Conservation (phyloP, 2,329 filamentous ascomycete genomes). For the Diplodia seriata region DNA sequence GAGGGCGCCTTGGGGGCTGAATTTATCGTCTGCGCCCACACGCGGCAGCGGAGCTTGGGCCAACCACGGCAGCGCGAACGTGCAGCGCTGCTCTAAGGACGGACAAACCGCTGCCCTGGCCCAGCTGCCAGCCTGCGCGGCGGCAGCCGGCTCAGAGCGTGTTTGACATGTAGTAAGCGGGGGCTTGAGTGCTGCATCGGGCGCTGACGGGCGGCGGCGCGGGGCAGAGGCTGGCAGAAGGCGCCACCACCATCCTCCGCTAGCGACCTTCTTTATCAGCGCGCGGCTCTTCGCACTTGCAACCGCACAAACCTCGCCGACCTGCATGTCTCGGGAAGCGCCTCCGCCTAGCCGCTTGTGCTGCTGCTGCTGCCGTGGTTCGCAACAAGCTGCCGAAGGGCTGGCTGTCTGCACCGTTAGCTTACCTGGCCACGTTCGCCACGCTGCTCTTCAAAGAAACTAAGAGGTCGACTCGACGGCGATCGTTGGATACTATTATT, state of each 20-base stretch:
- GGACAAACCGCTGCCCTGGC: slow-evolving; percentile 5
- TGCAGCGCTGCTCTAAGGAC: background rate
- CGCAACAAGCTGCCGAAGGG: background rate
- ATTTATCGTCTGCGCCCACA: slow-evolving; percentile 1
- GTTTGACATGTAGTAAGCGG: slow-evolving; percentile 27
- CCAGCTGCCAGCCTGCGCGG: slow-evolving; percentile 16
- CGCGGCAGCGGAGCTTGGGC: background rate
- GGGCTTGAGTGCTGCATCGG: slow-evolving; percentile 7
- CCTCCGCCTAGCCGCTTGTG: background rate
- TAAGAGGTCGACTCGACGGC: background rate
- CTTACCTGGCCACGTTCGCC: background rate
- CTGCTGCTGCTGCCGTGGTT: background rate
- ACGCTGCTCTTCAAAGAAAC: slow-evolving; percentile 6
- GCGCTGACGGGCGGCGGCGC: slow-evolving; percentile 26
- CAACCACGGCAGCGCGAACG: background rate
- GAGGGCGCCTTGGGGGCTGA: slow-evolving; percentile 26
- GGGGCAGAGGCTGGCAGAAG: slow-evolving; percentile 12
- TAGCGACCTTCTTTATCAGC: slow-evolving; percentile 6
- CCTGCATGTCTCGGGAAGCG: slow-evolving; percentile 18
- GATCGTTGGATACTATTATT: slow-evolving; percentile 30
- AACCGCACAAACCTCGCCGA: background rate
- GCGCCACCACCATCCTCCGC: slow-evolving; percentile 14
- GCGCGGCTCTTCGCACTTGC: slow-evolving; percentile 22
- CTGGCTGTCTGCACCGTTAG: slow-evolving; percentile 2
- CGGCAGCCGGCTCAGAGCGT: slow-evolving; percentile 15